Conservation (phyloP, 1,139 yeast species). For the Pichia cactophila region DNA sequence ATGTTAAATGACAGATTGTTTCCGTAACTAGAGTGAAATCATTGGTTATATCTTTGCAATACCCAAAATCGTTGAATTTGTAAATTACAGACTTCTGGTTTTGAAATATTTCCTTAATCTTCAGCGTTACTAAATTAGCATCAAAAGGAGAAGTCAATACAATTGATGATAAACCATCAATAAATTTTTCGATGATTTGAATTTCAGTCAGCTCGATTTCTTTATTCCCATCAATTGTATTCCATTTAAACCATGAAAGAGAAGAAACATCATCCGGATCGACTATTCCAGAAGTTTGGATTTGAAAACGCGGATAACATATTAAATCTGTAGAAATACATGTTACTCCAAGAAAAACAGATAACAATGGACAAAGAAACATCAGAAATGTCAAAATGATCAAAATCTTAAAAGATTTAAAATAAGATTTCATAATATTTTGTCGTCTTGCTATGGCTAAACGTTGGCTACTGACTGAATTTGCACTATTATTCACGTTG, state of each 20-base stretch:
- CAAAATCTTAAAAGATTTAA: constrained; percentile 16
- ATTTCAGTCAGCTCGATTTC: neutral
- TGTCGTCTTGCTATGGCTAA: constrained; percentile 7
- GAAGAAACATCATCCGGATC: neutral
- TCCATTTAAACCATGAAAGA: neutral
- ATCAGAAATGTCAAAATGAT: constrained; percentile 16
- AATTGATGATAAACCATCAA: constrained; percentile 3
- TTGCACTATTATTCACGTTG: neutral
- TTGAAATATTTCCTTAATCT: constrained; percentile 2
- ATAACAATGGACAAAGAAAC: constrained; percentile 21
- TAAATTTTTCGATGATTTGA: neutral
- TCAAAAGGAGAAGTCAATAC: constrained; percentile 13
- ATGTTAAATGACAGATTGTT: constrained; percentile 8
- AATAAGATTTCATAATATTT: constrained; percentile 14
- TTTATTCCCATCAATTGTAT: constrained; percentile 1
- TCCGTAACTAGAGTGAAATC: constrained; percentile 5
- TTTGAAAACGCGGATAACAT: constrained; percentile 42
- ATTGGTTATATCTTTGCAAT: constrained; percentile 32
- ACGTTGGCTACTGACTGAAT: neutral
- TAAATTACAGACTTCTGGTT: constrained; percentile 19
- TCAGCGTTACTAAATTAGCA: constrained; percentile 28
- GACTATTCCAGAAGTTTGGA: constrained; percentile 23
- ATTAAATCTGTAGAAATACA: constrained; percentile 23
- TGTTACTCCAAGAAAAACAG: constrained; percentile 15
- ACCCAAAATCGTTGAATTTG: constrained; percentile 42